Evolutionary conservation across 2,329 filamentous ascomycete genomes (phyloP), one percentile per base, ranked within the genome.

Genomic region (Neodidymelliopsis sp.): DNA sequence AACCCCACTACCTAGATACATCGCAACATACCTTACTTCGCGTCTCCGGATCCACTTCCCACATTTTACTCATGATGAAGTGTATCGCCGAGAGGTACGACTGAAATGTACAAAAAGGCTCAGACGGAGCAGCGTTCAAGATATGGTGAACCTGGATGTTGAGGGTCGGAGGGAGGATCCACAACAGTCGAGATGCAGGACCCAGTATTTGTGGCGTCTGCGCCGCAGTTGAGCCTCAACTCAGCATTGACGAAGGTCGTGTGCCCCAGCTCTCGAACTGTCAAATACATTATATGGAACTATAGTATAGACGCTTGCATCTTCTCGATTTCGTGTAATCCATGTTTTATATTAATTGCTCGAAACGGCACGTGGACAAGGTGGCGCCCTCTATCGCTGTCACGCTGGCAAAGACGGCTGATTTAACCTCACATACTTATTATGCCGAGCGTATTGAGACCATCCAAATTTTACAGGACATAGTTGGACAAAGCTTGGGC

Each of bases 31-130:
- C 92, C 85, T 97, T 97, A 70, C 89, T 91, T 77, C 91, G 86
- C 54, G 93, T 97, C 81, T 97, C 93, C 37, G 94, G 94, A 76
- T 99, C 94, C 60, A 99, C 91, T 79, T 99, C 94, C 94, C 94
- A 99, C 89, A 96, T 93, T 77, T 92, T 93, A 69, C 75, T 78
- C 77, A 79, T 79, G 33, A 54, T 66, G 69, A 47, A 57, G 49
- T 40, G n/a, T 36, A 34, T 18, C 11, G 29, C 33, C 39, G 42
- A 30, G 25, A 31, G 43, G 22, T 36, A 36, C 37, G 19, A 18
- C 18, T 36, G 18, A 27, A 24, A 23, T 41, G 38, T 25, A 34
- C 18, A 38, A 27, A 16, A n/a, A n/a, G n/a, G n/a, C n/a, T n/a
- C n/a, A n/a, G n/a, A n/a, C n/a, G n/a, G 6, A 20, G 16, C 19